Evolutionary conservation across 768 basidiomycete genomes (phyloP).

Genomic region (Boletus insuetus): DNA sequence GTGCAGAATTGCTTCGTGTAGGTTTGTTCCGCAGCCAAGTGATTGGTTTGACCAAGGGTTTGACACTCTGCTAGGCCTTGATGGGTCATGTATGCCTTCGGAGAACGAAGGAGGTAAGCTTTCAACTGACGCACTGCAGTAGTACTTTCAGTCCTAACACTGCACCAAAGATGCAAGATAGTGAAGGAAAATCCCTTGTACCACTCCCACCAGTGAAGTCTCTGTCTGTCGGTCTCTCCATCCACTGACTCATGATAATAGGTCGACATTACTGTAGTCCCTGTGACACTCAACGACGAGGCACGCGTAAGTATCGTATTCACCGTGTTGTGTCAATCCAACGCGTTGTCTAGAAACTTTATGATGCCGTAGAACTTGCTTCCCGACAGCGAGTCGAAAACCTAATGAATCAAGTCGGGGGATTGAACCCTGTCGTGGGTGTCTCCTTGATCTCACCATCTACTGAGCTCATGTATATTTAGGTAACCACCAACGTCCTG

Average conservation of each 20-base stretch:
- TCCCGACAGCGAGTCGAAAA: constrained; percentile 62
- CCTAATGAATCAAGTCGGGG: constrained; percentile 42
- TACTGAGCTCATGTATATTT: constrained; percentile 5
- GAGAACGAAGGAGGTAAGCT: constrained; percentile 71
- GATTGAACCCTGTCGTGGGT: constrained; percentile 42
- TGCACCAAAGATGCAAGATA: constrained; percentile 73
- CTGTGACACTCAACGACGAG: constrained; percentile 60
- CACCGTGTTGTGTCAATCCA: neutral
- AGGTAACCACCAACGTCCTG: constrained; percentile 70
- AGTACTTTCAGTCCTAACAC: constrained; percentile 16
- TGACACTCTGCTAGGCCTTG: constrained; percentile 47
- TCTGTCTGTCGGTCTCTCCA: neutral
- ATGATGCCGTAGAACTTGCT: constrained; percentile 63
- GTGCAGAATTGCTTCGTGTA: constrained; percentile 71
- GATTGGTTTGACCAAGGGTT: constrained; percentile 1
- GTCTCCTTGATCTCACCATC: neutral
- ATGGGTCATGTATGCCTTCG: constrained; percentile 80
- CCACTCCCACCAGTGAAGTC: constrained; percentile 63
- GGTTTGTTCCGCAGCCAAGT: constrained; percentile 13
- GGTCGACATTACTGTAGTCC: constrained; percentile 78
- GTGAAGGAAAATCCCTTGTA: constrained; percentile 66
- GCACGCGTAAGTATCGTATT: constrained; percentile 51
- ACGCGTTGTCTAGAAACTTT: constrained; percentile 46
- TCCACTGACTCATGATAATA: constrained; percentile 24
- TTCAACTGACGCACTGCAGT: neutral